Conservation (phyloP, 352 stramenopile species). For the Globisporangium yorkense region DNA sequence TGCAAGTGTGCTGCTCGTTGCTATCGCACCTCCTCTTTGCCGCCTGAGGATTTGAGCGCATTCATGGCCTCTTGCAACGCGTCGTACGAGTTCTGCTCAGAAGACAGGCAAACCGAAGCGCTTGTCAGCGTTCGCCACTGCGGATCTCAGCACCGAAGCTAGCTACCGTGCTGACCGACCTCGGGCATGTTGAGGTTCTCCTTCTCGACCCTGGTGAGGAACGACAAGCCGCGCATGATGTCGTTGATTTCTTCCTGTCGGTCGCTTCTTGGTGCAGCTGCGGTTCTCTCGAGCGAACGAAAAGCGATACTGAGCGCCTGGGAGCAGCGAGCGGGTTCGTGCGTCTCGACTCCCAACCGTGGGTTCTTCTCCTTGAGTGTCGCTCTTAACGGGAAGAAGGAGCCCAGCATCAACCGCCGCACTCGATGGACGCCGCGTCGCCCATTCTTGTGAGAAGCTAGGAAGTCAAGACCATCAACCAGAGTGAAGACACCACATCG, state of each 20-base stretch:
- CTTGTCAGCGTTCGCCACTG: neutral
- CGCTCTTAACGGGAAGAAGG: neutral
- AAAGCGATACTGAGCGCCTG: neutral
- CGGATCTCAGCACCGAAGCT: neutral
- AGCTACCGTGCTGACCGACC: slow-evolving; percentile 9
- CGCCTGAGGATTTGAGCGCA: slow-evolving; percentile 23
- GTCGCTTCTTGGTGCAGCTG: slow-evolving; percentile 3
- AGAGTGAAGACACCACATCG: too few species aligned
- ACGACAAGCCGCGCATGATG: slow-evolving; percentile 13
- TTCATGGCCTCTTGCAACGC: slow-evolving; percentile 23
- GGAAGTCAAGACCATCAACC: too few species aligned
- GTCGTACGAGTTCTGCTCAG: slow-evolving; percentile 29
- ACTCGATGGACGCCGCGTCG: neutral
- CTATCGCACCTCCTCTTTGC: slow-evolving; percentile 23
- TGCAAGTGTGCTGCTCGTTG: neutral
- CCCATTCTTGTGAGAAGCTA: neutral
- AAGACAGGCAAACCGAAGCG: neutral
- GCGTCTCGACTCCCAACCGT: neutral
- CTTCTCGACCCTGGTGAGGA: slow-evolving; percentile 36
- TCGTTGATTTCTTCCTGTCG: neutral
- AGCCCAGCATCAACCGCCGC: neutral
- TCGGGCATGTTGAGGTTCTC: slow-evolving; percentile 29
- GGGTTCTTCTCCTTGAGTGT: neutral
- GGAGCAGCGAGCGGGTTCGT: neutral
- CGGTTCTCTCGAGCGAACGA: neutral